phyloP scores from a whole-genome alignment of 2,329 filamentous ascomycete genomes.

The Nigrospora osmanthi region DNA sequence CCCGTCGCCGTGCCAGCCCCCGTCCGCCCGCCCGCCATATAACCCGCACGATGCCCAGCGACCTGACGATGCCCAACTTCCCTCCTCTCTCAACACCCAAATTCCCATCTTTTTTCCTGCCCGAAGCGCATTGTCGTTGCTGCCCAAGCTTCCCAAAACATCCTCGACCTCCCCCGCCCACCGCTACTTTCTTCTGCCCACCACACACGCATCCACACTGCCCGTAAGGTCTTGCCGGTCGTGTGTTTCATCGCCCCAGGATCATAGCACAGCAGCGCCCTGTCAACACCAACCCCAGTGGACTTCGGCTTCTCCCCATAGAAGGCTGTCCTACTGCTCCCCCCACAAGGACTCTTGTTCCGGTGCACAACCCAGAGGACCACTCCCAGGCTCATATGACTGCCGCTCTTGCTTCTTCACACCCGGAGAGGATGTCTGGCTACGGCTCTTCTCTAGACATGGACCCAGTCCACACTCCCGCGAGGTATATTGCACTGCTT shows the following conservation, averaged over 20 bases:
- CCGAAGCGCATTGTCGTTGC: slow-evolving; percentile 20
- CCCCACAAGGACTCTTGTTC: slow-evolving; percentile 12
- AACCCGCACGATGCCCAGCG: slow-evolving; percentile 29
- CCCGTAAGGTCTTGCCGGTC: not conserved
- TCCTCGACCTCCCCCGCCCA: slow-evolving; percentile 12
- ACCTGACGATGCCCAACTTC: slow-evolving; percentile 2
- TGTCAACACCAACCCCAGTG: slow-evolving; percentile 13
- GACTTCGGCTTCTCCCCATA: slow-evolving; percentile 11
- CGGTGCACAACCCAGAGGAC: slow-evolving; percentile 27
- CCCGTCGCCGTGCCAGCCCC: slow-evolving; percentile 16
- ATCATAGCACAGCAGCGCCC: slow-evolving; percentile 12
- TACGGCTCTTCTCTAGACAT: slow-evolving; percentile 45
- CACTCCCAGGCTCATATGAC: slow-evolving; percentile 28
- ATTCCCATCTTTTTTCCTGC: slow-evolving; percentile 24
- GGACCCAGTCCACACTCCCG: slow-evolving; percentile 52
- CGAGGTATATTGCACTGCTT: slow-evolving; percentile 53
- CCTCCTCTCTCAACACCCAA: slow-evolving; percentile 32
- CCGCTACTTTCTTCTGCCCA: slow-evolving; percentile 13
- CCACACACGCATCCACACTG: slow-evolving; percentile 2
- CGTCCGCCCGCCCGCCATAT: slow-evolving; percentile 31
- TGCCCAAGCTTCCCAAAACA: slow-evolving; percentile 20
- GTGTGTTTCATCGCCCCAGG: slow-evolving; percentile 5
- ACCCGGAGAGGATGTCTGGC: slow-evolving; percentile 42
- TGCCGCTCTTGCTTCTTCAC: slow-evolving; percentile 38
- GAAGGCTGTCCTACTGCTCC: slow-evolving; percentile 17